A percentile compares a stretch with the other conserved stretches of the same genome.
These are phyloP conservation scores for Phytophthora sp. DNA, from an alignment of 352 stramenopile genomes.

Conservation along the genomic window DNA sequence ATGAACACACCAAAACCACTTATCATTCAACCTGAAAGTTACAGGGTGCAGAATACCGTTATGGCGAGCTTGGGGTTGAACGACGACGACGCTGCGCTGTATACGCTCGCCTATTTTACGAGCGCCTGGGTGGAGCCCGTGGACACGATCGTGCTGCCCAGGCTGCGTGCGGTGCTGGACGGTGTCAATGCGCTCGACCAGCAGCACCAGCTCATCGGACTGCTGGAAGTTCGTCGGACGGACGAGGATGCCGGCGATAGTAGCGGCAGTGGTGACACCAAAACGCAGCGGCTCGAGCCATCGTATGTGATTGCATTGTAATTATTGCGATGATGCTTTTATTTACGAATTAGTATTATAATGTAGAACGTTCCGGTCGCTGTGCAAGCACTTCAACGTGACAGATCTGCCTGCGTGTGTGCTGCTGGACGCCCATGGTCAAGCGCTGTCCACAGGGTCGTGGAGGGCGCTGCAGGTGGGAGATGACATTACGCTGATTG, in stretches of 20 bases:
- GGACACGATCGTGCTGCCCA: conserved; percentile 38
- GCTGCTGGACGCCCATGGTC: conserved; percentile 35
- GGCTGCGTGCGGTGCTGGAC: conserved; percentile 23
- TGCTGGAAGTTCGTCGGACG: conserved; percentile 38
- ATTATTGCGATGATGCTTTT: no score
- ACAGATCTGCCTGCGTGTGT: conserved; percentile 44
- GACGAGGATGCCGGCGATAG: background rate
- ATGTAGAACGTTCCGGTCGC: conserved; percentile 45
- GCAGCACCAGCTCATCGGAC: conserved; percentile 14
- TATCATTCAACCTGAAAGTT: background rate
- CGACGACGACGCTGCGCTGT: conserved; percentile 31
- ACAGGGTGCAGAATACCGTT: background rate
- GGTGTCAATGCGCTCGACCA: conserved; percentile 12
- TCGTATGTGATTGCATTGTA: conserved; percentile 23
- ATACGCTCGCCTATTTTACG: conserved; percentile 53
- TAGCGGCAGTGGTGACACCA: background rate
- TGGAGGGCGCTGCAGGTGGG: conserved; percentile 24
- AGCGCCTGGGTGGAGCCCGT: conserved; percentile 50
- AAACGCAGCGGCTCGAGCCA: conserved; percentile 31
- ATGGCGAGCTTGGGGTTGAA: conserved; percentile 29
- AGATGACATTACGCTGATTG: background rate
- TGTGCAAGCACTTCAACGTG: conserved; percentile 54
- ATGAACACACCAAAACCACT: conserved; percentile 18
- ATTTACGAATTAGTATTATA: no score
- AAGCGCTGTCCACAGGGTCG: conserved; percentile 18